Conservation (phyloP, 2,329 filamentous ascomycete genomes). For the Ophiostoma novo-ulmi region DNA sequence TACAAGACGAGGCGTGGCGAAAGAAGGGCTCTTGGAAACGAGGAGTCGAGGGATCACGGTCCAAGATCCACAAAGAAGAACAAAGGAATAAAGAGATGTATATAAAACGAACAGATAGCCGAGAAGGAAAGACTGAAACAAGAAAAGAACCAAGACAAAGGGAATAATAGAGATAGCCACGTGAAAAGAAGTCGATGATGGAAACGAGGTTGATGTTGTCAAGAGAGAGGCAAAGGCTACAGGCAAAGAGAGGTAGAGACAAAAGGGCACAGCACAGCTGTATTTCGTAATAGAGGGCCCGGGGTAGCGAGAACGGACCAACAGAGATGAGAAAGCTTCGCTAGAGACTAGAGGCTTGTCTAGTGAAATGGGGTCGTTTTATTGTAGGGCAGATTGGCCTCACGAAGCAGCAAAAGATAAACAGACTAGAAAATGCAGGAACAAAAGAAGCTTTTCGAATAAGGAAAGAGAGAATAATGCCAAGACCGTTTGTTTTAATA, state of each 20-base stretch:
- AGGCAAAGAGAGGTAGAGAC: not conserved
- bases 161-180: not conserved
- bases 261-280: constrained; percentile 5
- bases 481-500: not conserved
- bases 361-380: not conserved
- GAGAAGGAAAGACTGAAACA: not conserved
- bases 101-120: not conserved
- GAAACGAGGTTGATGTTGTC: constrained; percentile 6
- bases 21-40: not conserved
- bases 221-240: not conserved
- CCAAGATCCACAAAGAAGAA: not conserved
- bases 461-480: not conserved
- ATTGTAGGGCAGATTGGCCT: not conserved
- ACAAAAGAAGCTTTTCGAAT: not conserved
- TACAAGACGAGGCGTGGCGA: not conserved
- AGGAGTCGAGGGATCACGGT: not conserved
- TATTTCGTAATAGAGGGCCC: not conserved
- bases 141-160: not conserved
- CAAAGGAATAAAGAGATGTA: not conserved
- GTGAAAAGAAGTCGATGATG: not conserved
- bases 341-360: not conserved
- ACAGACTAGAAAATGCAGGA: not conserved
- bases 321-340: not conserved
- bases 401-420: too few species aligned
- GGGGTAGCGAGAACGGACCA: not conserved